phyloP scores from a whole-genome alignment of 306 rosid genomes.

The Macrotyloma uniflorum region DNA sequence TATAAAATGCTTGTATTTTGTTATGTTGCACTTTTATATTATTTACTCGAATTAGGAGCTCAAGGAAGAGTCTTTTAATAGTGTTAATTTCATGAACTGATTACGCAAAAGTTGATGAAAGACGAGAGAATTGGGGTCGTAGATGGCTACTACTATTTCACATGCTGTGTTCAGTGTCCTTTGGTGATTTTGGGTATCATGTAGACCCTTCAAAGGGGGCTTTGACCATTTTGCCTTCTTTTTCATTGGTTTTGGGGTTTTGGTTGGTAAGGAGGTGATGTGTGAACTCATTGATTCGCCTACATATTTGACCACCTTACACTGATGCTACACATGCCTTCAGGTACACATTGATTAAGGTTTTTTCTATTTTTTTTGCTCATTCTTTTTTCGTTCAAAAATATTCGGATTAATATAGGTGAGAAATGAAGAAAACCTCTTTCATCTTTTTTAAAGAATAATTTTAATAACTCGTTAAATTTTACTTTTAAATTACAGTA shows the following conservation, averaged over 20 bases:
- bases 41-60: constrained; percentile 30
- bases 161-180: constrained; percentile 37
- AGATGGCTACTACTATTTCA: constrained; percentile 26
- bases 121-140: not conserved
- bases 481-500: no score
- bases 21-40: constrained; percentile 9
- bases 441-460: not conserved
- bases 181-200: not conserved
- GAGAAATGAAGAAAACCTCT: not conserved
- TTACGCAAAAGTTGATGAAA: constrained; percentile 10
- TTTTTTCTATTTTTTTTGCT: not conserved
- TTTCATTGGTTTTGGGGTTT: not conserved
- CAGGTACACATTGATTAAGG: not conserved
- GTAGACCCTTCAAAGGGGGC: constrained; percentile 2
- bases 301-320: constrained; percentile 50
- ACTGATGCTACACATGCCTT: constrained; percentile 31
- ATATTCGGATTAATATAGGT: not conserved
- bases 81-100: constrained; percentile 6
- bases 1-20: not conserved
- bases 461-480: no score
- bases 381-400: not conserved
- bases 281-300: constrained; percentile 38
- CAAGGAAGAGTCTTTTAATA: constrained; percentile 38
- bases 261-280: no score
- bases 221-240: constrained; percentile 33